Evolutionary conservation across 805 yeast genomes (phyloP).

Genomic region (Zygosaccharomyces pseudorouxii): DNA sequence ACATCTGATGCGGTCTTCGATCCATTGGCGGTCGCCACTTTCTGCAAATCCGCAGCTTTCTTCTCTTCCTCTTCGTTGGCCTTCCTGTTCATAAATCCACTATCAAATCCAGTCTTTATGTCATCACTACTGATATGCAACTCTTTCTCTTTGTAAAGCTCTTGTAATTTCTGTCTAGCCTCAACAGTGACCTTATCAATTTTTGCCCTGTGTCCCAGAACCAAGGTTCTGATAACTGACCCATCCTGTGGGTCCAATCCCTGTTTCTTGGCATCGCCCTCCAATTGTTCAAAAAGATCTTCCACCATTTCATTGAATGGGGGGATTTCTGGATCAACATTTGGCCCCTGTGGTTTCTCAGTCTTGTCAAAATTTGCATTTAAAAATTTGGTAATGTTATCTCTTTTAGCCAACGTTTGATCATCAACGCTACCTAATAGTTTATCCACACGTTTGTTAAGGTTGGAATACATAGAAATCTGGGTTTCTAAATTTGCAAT

Average conservation of each 20-base stretch:
- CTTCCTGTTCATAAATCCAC: conserved; percentile 70
- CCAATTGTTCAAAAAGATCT: conserved; percentile 76
- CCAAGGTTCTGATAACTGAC: conserved; percentile 36
- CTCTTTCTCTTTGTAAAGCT: conserved; percentile 64
- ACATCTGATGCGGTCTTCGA: conserved; percentile 29
- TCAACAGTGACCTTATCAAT: conserved; percentile 61
- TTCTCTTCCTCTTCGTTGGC: conserved; percentile 21
- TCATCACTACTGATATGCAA: conserved; percentile 84
- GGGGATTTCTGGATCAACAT: conserved; percentile 46
- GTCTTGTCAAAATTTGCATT: conserved; percentile 49
- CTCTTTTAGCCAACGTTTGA: conserved; percentile 34
- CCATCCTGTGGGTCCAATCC: conserved; percentile 42
- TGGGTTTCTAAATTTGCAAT: conserved; percentile 73
- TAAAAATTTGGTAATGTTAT: conserved; percentile 40
- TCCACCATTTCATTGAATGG: conserved; percentile 90
- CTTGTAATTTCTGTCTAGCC: conserved; percentile 61
- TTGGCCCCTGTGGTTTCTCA: conserved; percentile 49
- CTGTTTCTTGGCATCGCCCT: conserved; percentile 50
- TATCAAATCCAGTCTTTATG: conserved; percentile 86
- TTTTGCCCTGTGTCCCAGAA: conserved; percentile 59
- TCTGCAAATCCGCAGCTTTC: conserved; percentile 8
- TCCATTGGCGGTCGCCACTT: conserved; percentile 18
- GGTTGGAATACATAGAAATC: conserved; percentile 69
- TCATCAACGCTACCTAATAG: conserved; percentile 43
- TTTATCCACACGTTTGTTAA: conserved; percentile 68